Base-by-base conservation (phyloP, 495 filamentous ascomycete species). In the Podospora pseudopauciseta region DNA sequence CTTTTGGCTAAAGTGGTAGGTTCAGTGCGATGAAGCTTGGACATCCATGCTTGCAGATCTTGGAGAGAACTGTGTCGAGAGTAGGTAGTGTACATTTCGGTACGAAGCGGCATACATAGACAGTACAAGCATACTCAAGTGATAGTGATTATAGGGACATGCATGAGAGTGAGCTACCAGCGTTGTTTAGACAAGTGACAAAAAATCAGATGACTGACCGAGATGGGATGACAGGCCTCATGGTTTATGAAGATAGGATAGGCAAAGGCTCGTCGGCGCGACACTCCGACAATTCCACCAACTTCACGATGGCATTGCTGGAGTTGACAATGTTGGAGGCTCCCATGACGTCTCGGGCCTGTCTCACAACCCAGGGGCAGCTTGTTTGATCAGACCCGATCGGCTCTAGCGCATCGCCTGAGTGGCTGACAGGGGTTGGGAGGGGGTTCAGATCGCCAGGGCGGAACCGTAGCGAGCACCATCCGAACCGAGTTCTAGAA, bases 371-470 rank as follows among this genome's bases (percentile, higher is more conserved):
- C 65, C 68, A 58, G 34, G 65, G 27, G 34, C 26, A 28, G 65
- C 61, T 58, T 57, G 74, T 76, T 76, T 76, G 74, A 76, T 73
- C 65, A 32, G 59, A 49, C 68, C 72, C 60, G 68, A 70, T 68
- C 67, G 23, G 73, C 68, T 67, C 49, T 72, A 77, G 68, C 70
- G 73, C 65, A 19, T 69, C 53, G 59, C 60, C 63, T 59, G 64
- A 76, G 69, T 76, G 74, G 73, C 71, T 69, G 65, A 67, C 69
- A 75, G 71, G 71, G 73, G 23, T 23, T 23, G 23, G 23, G 23
- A 1, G 23, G 23, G 23, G 23, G 65, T 19, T 20, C 2, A 20
- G 66, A 70, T 74, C 63, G 63, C 71, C 55, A 70, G 69, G 63
- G 64, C 60, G 67, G 18, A 4, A 59, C 69, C 67, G 73, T 70